Evolutionary conservation across 495 filamentous ascomycete species (phyloP), one percentile per base, ranked within the genome.

Genomic region (Gamarada debralockiae): DNA sequence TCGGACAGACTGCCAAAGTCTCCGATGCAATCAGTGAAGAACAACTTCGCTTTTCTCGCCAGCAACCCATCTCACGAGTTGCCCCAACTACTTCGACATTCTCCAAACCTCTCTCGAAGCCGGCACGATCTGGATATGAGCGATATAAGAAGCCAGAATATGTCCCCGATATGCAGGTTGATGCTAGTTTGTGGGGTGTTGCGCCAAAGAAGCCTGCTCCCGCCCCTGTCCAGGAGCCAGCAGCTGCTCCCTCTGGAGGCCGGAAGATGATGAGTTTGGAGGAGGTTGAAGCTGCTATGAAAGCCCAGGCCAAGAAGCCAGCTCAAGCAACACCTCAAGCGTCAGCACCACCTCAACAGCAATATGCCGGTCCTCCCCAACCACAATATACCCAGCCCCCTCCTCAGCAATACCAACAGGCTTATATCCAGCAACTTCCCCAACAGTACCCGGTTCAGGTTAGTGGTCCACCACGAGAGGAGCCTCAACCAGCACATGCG

Each of bases 251-350:
- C 25, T 43, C 64, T 18, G 66, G 72, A 40, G 61, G 74, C n/a
- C 84, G 81, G 63, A 96, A 90, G 72, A 87, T 97, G 76, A 82
- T 99, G 85, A 97, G 89, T 60, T 63, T 99, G 53, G 93, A 97
- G 65, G 93, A 97, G 68, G 93, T 99, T 14, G 93, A 99, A 72
- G 95, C 93, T 29, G 84, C 90, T 59, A 87, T 99, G 76, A 82
- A 89, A 33, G 76, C 81, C 12, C 87, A 90, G 60, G 68, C 76
- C 17, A 80, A 82, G 58, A 76, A 73, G 49, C 67, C 76, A 15
- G 50, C 69, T 22, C 67, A 69, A 45, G 56, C 47, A 18, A 55
- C 42, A 36, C 37, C 56, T 18, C 31, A 39, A 17, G 22, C 22
- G 13, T 17, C 55, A n/a, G 24, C 25, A 17, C 51, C 44, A 20